These are phyloP conservation scores for Pilobolus umbonatus DNA, from an alignment of 192 early-diverging fungal species.

Conservation along the genomic window DNA sequence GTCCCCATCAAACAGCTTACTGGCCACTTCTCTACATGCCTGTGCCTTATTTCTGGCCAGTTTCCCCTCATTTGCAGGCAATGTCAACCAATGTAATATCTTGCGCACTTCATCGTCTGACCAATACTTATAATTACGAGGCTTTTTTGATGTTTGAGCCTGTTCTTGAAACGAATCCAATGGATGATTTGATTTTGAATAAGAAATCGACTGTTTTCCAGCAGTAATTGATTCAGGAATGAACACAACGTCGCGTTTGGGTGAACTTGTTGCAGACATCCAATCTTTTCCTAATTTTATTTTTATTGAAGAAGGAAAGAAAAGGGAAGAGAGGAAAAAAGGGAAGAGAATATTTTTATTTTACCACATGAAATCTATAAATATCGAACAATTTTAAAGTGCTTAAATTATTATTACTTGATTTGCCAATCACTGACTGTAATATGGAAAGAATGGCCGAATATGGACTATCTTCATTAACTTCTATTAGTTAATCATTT, in stretches of 20 bases:
- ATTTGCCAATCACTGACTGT: no score
- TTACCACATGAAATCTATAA: no score
- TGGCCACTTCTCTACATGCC: slow-evolving; percentile 3
- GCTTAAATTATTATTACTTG: no score
- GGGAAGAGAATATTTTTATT: not conserved
- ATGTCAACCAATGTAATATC: not conserved
- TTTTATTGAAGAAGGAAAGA: not conserved
- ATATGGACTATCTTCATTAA: no score
- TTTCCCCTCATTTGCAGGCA: slow-evolving; percentile 8
- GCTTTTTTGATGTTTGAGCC: slow-evolving; percentile 6
- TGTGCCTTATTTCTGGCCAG: slow-evolving; percentile 5
- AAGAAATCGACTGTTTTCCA: no score
- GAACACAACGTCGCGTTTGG: not conserved
- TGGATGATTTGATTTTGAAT: slow-evolving; percentile 4
- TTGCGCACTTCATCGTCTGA: slow-evolving; percentile 6
- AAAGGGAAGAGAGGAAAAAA: not conserved
- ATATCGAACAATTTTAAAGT: no score
- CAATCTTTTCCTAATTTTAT: not conserved
- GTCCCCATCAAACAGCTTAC: not conserved
- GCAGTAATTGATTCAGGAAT: not conserved
- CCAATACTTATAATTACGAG: slow-evolving; percentile 12
- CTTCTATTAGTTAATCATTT: not conserved
- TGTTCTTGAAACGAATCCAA: not conserved
- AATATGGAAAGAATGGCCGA: no score
- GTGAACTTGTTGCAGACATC: not conserved